Percentiles rank a stretch among this genome's conserved stretches.
phyloP scores from a whole-genome alignment of 768 basidiomycete genomes.

The Lentinula raphanica region DNA sequence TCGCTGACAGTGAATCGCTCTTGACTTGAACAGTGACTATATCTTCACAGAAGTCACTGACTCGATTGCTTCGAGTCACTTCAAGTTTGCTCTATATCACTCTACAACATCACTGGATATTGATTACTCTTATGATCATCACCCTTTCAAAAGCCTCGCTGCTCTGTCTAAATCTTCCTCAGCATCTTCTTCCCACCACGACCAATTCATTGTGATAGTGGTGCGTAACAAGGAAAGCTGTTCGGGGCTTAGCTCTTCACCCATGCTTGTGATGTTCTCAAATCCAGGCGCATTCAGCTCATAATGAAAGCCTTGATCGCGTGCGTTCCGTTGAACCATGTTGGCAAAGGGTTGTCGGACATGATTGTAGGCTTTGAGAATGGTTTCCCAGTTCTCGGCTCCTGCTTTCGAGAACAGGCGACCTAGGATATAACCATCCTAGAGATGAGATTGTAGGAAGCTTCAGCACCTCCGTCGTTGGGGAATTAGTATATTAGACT shows the following conservation, averaged over 20 bases:
- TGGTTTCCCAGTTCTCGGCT: conserved; percentile 8
- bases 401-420: conserved; percentile 17
- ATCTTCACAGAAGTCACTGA: too few relatives aligned
- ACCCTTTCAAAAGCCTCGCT: not conserved
- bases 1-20: too few relatives aligned
- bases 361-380: conserved; percentile 24
- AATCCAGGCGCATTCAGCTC: conserved; percentile 7
- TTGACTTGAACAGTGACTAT: too few relatives aligned
- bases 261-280: conserved; percentile 8
- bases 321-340: conserved; percentile 1
- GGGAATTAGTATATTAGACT: too few relatives aligned
- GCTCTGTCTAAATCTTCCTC: not conserved
- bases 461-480: too few relatives aligned
- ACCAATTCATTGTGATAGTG: not conserved
- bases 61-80: too few relatives aligned
- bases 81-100: not conserved
- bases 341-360: conserved; percentile 24
- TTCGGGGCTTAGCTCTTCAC: not conserved
- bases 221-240: not conserved
- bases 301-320: conserved; percentile 4
- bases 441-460: too few relatives aligned
- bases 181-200: conserved; percentile 3
- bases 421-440: conserved; percentile 35
- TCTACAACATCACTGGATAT: not conserved
- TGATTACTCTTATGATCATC: too few relatives aligned